phyloP scores from a whole-genome alignment of 176 grass and related monocot genomes.

The Rhynchospora breviuscula region DNA sequence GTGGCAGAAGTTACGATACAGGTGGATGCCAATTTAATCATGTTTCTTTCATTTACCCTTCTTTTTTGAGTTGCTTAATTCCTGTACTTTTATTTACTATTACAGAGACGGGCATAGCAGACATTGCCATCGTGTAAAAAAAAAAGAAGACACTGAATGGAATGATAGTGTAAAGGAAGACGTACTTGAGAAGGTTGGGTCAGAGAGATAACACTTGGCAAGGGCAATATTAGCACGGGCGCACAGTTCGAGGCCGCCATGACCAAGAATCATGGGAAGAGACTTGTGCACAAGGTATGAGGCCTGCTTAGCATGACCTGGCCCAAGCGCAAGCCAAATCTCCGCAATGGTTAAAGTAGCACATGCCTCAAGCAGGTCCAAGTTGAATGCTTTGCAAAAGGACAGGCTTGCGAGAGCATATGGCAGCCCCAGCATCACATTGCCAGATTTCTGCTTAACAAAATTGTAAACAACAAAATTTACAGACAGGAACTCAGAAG shows the following conservation, averaged over 20 bases:
- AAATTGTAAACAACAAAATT: background rate
- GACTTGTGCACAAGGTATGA: conserved; percentile 54
- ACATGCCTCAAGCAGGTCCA: conserved; percentile 86
- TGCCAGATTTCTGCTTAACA: conserved; percentile 60
- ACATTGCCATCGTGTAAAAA: background rate
- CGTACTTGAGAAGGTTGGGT: conserved; percentile 58
- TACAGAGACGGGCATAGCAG: background rate
- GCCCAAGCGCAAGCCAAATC: conserved; percentile 74
- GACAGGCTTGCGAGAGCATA: conserved; percentile 79
- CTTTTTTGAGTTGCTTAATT: background rate
- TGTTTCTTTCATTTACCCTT: background rate
- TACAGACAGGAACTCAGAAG: background rate
- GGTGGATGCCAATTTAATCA: background rate
- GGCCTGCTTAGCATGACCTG: conserved; percentile 65
- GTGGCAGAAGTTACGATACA: background rate
- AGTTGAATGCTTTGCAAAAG: conserved; percentile 92
- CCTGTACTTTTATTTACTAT: background rate
- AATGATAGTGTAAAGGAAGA: background rate
- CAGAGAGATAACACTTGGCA: conserved; percentile 66
- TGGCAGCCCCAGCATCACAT: conserved; percentile 60
- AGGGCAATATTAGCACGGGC: conserved; percentile 63
- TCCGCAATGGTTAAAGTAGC: conserved; percentile 75
- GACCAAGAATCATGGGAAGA: conserved; percentile 81
- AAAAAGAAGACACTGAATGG: background rate
- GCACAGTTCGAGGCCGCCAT: conserved; percentile 78